phyloP scores from a whole-genome alignment of 2,329 filamentous ascomycete species.

The Neospermospora avenae region DNA sequence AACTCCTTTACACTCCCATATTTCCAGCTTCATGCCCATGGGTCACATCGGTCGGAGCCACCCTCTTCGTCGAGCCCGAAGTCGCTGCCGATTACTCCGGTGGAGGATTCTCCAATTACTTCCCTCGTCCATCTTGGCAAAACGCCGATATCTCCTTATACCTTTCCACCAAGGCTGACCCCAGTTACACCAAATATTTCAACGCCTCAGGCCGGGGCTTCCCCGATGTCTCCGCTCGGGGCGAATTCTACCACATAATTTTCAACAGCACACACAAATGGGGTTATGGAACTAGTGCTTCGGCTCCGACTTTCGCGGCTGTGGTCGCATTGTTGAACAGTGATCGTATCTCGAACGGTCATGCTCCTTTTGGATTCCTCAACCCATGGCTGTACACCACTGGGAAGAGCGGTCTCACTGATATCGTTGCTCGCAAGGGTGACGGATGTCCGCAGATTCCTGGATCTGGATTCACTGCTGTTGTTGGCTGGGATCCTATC shows the following conservation, averaged over 20 bases:
- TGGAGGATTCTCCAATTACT: slow-evolving; percentile 52
- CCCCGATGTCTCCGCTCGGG: slow-evolving; percentile 48
- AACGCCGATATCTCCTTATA: slow-evolving; percentile 40
- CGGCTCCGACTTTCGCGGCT: slow-evolving; percentile 55
- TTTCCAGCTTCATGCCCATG: slow-evolving; percentile 67
- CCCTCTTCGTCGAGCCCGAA: slow-evolving; percentile 19
- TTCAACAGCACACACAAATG: slow-evolving; percentile 12
- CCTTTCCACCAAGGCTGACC: slow-evolving; percentile 39
- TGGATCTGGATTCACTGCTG: slow-evolving; percentile 11
- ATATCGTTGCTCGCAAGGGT: slow-evolving; percentile 29
- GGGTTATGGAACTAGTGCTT: slow-evolving; percentile 40
- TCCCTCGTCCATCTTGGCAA: slow-evolving; percentile 45
- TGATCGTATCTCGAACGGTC: slow-evolving; percentile 29
- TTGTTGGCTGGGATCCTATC: slow-evolving; percentile 42
- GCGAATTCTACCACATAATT: slow-evolving; percentile 48
- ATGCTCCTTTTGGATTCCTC: slow-evolving; percentile 49
- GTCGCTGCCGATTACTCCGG: slow-evolving; percentile 35
- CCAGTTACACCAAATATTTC: slow-evolving; percentile 39
- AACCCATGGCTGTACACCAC: slow-evolving; percentile 57
- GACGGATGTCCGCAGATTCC: slow-evolving; percentile 10
- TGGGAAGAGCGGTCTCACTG: slow-evolving; percentile 45
- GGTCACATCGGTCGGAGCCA: slow-evolving; percentile 61
- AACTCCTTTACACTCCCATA: slow-evolving; percentile 48
- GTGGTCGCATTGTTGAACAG: slow-evolving; percentile 61
- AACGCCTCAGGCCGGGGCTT: slow-evolving; percentile 47